Evolutionary conservation across 2,329 filamentous ascomycete species (phyloP).

Genomic region (Cytospora chrysosperma): DNA sequence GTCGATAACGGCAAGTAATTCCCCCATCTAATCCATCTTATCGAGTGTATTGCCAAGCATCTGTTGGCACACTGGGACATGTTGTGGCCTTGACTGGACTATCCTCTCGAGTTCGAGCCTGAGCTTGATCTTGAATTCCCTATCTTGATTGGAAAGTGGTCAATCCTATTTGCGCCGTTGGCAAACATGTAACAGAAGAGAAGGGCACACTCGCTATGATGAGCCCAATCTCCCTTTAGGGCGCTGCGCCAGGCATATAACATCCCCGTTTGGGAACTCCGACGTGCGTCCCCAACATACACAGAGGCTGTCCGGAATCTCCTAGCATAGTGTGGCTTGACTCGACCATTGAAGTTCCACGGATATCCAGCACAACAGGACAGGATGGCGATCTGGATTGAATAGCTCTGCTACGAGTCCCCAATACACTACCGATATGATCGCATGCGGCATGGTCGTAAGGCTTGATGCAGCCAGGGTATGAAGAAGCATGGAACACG

Average conservation of each 20-base stretch:
- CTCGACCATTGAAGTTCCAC: conserved; percentile 30
- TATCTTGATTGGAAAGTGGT: not conserved
- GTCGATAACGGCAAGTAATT: too few relatives aligned
- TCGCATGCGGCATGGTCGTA: conserved; percentile 25
- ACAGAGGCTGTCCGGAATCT: conserved; percentile 29
- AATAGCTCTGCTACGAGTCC: conserved; percentile 36
- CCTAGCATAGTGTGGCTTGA: conserved; percentile 33
- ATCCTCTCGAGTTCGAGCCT: too few relatives aligned
- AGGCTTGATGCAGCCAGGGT: conserved; percentile 25
- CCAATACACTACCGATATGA: conserved; percentile 24
- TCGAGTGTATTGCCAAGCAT: not conserved
- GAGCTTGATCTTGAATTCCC: too few relatives aligned
- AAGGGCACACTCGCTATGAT: too few relatives aligned
- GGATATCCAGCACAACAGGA: conserved; percentile 33
- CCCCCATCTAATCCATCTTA: not conserved
- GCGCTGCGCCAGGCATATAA: not conserved
- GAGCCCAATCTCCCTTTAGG: not conserved
- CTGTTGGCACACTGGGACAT: not conserved
- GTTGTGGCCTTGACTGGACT: conserved; percentile 8
- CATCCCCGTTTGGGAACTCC: conserved; percentile 24
- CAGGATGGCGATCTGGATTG: conserved; percentile 39
- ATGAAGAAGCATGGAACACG: conserved; percentile 34
- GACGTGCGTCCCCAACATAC: conserved; percentile 25
- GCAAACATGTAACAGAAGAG: too few relatives aligned
- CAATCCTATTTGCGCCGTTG: too few relatives aligned